These are phyloP conservation scores for Sporothrix inflata DNA, from an alignment of 2,329 filamentous ascomycete species.

Conservation along the genomic window DNA sequence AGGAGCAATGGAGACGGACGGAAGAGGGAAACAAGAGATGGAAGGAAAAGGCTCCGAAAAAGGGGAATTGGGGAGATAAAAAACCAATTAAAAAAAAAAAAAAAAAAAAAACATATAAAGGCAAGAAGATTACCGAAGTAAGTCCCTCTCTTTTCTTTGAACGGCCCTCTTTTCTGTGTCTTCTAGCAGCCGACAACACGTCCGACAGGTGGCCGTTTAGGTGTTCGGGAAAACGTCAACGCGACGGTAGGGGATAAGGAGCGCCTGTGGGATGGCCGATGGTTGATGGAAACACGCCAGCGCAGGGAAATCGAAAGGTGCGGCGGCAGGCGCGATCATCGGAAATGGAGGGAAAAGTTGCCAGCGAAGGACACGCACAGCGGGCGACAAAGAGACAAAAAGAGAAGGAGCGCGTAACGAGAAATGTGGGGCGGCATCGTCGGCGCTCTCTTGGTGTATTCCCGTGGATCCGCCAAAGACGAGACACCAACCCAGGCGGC, in stretches of 20 bases:
- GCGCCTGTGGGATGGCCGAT: background rate
- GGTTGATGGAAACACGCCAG: conserved; percentile 3
- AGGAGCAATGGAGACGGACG: conserved; percentile 13
- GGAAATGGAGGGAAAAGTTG: conserved; percentile 14
- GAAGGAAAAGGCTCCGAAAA: background rate
- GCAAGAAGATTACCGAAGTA: conserved; percentile 14
- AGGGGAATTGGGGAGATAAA: background rate
- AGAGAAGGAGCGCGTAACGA: conserved; percentile 23
- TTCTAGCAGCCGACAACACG: background rate
- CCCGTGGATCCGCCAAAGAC: conserved; percentile 23
- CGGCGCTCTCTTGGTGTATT: conserved; percentile 21
- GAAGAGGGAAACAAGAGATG: conserved; percentile 1
- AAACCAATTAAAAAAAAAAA: background rate
- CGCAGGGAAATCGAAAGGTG: conserved; percentile 19
- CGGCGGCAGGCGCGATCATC: conserved; percentile 20
- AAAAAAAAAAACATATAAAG: background rate
- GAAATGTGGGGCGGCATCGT: conserved; percentile 18
- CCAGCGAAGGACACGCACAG: background rate
- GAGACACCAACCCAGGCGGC: conserved; percentile 13
- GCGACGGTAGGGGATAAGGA: background rate
- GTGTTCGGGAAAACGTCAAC: conserved; percentile 16
- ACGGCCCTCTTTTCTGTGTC: background rate
- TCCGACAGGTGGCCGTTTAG: background rate
- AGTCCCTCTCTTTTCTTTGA: background rate
- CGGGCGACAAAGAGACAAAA: conserved; percentile 22